Percentiles rank a stretch among this genome's conserved stretches.
phyloP scores from a whole-genome alignment of 2,329 filamentous ascomycete species.

The Orbilia oligospora region DNA sequence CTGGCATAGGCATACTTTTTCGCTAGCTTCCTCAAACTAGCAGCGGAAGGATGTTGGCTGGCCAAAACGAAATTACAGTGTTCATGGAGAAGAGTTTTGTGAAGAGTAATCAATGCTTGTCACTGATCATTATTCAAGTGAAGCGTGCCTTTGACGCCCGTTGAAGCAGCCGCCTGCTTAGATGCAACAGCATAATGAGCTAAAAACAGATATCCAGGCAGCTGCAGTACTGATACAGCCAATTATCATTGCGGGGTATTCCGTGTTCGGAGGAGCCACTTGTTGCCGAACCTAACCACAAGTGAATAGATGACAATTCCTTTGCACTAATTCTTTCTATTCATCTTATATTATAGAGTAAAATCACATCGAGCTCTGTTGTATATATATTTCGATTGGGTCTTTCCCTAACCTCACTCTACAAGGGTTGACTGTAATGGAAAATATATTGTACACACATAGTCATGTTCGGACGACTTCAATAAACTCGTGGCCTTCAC shows the following conservation, averaged over 20 bases:
- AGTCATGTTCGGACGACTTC: slow-evolving; percentile 2
- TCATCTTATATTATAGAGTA: slow-evolving; percentile 5
- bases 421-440: slow-evolving; percentile 3
- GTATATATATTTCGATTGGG: not conserved
- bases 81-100: too few species aligned
- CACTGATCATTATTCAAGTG: too few species aligned
- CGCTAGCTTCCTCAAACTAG: too few species aligned
- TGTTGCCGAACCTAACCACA: slow-evolving; percentile 2
- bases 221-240: not conserved
- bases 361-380: slow-evolving; percentile 1
- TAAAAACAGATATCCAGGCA: too few species aligned
- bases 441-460: not conserved
- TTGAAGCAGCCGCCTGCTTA: too few species aligned
- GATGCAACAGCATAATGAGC: too few species aligned
- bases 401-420: slow-evolving; percentile 3
- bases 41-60: too few species aligned
- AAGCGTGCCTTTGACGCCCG: too few species aligned
- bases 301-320: slow-evolving; percentile 4
- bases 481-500: slow-evolving; percentile 1
- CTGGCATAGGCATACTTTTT: too few species aligned
- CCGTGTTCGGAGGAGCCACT: not conserved
- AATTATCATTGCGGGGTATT: not conserved
- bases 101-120: too few species aligned
- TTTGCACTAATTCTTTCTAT: slow-evolving; percentile 1
- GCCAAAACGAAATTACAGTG: too few species aligned